These are phyloP conservation scores for Ascochyta koolunga DNA, from an alignment of 2,329 filamentous ascomycete genomes.

Conservation along the genomic window DNA sequence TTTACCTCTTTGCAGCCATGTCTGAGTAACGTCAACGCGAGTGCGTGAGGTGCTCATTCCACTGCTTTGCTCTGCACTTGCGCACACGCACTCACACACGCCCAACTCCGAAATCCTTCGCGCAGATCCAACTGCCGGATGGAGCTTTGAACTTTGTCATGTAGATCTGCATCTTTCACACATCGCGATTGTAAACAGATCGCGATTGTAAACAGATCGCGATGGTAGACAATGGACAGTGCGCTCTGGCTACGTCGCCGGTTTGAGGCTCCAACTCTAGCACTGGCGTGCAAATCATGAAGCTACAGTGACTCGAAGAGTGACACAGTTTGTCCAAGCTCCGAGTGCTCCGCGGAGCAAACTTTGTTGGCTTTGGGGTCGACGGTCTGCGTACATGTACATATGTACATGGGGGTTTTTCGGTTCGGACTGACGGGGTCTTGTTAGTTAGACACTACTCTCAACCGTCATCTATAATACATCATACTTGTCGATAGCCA, in stretches of 20 bases:
- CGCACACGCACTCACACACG: too few relatives aligned
- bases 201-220: neutral
- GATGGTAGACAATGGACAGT: too few relatives aligned
- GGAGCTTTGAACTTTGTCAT: too few relatives aligned
- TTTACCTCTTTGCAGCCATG: neutral
- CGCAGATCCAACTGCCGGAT: neutral
- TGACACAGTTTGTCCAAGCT: neutral
- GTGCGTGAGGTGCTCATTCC: neutral
- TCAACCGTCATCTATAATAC: too few relatives aligned
- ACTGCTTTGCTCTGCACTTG: too few relatives aligned
- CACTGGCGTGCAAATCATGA: neutral
- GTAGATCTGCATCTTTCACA: too few relatives aligned
- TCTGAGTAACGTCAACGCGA: neutral
- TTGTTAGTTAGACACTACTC: too few relatives aligned
- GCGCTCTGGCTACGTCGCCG: neutral
- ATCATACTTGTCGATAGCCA: too few relatives aligned
- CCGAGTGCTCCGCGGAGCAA: neutral
- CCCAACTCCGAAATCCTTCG: neutral
- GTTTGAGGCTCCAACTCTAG: conserved; percentile 12
- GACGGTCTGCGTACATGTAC: neutral
- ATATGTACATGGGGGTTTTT: neutral
- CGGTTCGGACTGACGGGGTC: too few relatives aligned
- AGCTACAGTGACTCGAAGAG: neutral
- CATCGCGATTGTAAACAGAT: conserved; percentile 4
- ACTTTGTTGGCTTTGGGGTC: neutral